phyloP scores from a whole-genome alignment of 2,329 filamentous ascomycete genomes.

The Trematosphaeria pertusa region DNA sequence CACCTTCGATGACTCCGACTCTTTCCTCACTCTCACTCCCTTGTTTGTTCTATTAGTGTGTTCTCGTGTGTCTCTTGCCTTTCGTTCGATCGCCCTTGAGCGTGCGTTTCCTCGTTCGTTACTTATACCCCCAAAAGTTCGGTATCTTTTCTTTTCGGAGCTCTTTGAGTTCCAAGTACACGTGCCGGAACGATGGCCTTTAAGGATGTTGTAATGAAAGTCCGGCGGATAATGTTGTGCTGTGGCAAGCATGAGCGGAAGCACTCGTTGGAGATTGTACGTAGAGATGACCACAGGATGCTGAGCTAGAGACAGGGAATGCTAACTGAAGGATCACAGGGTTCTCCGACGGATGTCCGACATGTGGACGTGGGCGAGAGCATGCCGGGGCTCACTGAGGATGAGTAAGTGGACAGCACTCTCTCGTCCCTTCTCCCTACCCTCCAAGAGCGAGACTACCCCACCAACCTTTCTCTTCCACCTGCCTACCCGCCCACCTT shows the following conservation, averaged over 20 bases:
- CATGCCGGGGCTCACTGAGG: conserved; percentile 38
- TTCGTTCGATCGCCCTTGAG: conserved; percentile 4
- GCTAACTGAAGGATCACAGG: conserved; percentile 18
- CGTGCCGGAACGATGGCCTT: conserved; percentile 26
- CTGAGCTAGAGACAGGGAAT: background rate
- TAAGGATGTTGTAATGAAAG: conserved; percentile 26
- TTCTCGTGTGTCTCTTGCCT: conserved; percentile 9
- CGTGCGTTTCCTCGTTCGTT: conserved; percentile 12
- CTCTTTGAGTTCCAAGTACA: conserved; percentile 10
- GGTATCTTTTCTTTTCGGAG: conserved; percentile 8
- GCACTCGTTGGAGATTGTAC: conserved; percentile 31
- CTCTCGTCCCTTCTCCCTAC: too few relatives aligned
- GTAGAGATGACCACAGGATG: background rate
- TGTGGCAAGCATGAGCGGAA: conserved; percentile 29
- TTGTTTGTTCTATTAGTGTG: conserved; percentile 9
- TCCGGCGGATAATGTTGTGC: conserved; percentile 35
- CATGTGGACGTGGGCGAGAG: conserved; percentile 34
- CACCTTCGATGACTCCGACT: conserved; percentile 2
- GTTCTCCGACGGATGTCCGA: conserved; percentile 39
- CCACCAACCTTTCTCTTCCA: background rate
- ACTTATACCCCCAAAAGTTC: conserved; percentile 14
- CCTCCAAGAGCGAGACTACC: background rate
- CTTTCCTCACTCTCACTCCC: background rate
- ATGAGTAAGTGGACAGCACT: conserved; percentile 26
- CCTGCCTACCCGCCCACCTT: background rate